Base-by-base conservation (phyloP, 176 grass and related monocot genomes). In the Eleusine coracana region DNA sequence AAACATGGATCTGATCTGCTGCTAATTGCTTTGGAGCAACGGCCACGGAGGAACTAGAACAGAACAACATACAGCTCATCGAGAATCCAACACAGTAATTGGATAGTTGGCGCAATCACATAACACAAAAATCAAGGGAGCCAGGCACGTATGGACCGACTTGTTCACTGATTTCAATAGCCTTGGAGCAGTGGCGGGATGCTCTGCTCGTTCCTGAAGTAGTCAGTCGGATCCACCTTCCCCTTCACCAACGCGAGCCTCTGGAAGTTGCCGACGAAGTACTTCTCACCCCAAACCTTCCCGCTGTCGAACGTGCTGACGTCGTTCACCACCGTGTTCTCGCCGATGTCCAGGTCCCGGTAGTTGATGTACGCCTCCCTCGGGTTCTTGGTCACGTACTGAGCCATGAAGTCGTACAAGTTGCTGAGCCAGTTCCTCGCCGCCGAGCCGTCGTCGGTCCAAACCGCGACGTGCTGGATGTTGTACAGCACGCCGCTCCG, bases 311-410 rank as follows among this genome's bases (percentile, higher is more conserved):
- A 71, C 25, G 77, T 75, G 7, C 72, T 87, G 37, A 34, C 48
- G 52, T n/a, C 85, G 7, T 67, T 6, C 5, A 70, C 45, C 55
- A 84, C 80, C 49, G 28, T 16, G 74, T 88, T 93, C 74, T 61
- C 37, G 15, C 91, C 91, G 50, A 93, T 52, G 52, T 85, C 91
- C 38, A 87, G 74, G 82, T 93, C 91, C 42, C 73, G 34, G 71
- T 79, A 90, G 75, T 93, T 93, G 8, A 85, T 51, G 42, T 93
- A 93, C 45, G 91, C 78, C 39, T 66, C 78, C 66, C 91, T 90
- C 16, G 87, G 86, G 28, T 27, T 73, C 8, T 38, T 71, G 79
- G 36, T 83, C 37, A 88, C 90, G 44, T 66, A 70, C 2, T 60
- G 45, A 8, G 2, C 71, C 86, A 92, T 86, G 54, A 80, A 74